Conservation (phyloP, 2,329 filamentous ascomycete species). For the Penicillium verrucosum region DNA sequence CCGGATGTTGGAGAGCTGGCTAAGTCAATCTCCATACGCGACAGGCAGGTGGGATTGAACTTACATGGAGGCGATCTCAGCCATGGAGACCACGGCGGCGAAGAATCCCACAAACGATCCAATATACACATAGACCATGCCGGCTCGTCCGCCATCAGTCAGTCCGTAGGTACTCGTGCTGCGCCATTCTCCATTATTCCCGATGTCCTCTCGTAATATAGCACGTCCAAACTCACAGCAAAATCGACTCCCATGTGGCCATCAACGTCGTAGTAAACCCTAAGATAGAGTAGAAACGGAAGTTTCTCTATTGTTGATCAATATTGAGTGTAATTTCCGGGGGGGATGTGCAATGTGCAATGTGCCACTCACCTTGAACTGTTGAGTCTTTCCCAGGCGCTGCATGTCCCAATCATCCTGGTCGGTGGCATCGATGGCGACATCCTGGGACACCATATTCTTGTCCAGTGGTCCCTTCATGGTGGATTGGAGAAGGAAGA, state of each 20-base stretch:
- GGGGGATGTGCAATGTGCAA: neutral
- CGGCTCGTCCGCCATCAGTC: constrained; percentile 35
- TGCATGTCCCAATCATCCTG: constrained; percentile 43
- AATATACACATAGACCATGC: constrained; percentile 40
- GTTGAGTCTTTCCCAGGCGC: constrained; percentile 51
- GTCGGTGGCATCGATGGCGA: constrained; percentile 12
- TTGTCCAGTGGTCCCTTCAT: constrained; percentile 8
- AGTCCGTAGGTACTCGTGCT: constrained; percentile 30
- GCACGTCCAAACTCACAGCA: constrained; percentile 30
- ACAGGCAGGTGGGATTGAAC: constrained; percentile 1
- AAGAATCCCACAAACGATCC: constrained; percentile 38
- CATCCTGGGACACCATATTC: constrained; percentile 16
- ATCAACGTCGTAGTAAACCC: constrained; percentile 42
- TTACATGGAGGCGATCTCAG: constrained; percentile 41
- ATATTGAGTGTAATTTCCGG: neutral
- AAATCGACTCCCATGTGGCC: constrained; percentile 41
- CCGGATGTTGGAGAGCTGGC: constrained; percentile 37
- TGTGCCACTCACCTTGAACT: constrained; percentile 38
- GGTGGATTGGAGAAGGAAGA: neutral
- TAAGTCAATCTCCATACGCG: constrained; percentile 1
- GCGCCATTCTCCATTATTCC: constrained; percentile 5
- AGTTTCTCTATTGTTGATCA: constrained; percentile 35
- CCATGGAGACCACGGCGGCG: constrained; percentile 39
- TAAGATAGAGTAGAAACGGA: constrained; percentile 39
- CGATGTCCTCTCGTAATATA: neutral